Percentiles rank a stretch among this genome's conserved stretches.
Evolutionary conservation across 2,329 filamentous ascomycete genomes (phyloP).

Genomic region (Cordyceps fumosorosea): DNA sequence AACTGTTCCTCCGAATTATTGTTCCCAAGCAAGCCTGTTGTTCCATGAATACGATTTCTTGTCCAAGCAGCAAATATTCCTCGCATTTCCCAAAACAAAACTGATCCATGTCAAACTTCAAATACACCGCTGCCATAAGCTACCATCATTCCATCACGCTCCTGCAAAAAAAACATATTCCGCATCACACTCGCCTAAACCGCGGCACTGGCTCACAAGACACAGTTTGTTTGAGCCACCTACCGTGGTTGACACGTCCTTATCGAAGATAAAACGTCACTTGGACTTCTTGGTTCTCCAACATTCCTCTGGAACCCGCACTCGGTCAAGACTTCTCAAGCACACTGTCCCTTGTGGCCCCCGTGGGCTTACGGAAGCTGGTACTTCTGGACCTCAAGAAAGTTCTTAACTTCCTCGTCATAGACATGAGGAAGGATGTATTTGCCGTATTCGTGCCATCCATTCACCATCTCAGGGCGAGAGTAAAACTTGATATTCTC

Average conservation of each 20-base stretch:
- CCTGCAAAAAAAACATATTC: not conserved
- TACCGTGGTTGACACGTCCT: not conserved
- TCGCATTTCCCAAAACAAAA: not conserved
- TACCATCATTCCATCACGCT: not conserved
- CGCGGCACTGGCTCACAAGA: not conserved
- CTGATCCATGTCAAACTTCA: not conserved
- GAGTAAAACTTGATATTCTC: constrained; percentile 22
- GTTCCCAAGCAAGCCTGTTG: not conserved
- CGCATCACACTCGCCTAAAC: not conserved
- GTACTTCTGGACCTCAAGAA: not conserved
- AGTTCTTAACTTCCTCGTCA: constrained; percentile 3
- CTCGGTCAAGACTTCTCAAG: not conserved
- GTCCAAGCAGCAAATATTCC: not conserved
- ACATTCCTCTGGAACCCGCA: not conserved
- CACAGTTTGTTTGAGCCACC: not conserved
- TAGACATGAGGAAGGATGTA: constrained; percentile 8
- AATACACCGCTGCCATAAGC: not conserved
- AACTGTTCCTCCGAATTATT: not conserved
- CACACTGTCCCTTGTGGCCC: too few relatives aligned
- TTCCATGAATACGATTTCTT: not conserved
- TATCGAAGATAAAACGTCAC: not conserved
- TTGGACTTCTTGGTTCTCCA: not conserved
- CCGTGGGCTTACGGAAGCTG: not conserved
- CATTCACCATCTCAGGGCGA: constrained; percentile 2
- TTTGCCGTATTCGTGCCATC: constrained; percentile 8